Evolutionary conservation across 768 basidiomycete genomes (phyloP).

Genomic region (Trichaptum fuscoviolaceum): DNA sequence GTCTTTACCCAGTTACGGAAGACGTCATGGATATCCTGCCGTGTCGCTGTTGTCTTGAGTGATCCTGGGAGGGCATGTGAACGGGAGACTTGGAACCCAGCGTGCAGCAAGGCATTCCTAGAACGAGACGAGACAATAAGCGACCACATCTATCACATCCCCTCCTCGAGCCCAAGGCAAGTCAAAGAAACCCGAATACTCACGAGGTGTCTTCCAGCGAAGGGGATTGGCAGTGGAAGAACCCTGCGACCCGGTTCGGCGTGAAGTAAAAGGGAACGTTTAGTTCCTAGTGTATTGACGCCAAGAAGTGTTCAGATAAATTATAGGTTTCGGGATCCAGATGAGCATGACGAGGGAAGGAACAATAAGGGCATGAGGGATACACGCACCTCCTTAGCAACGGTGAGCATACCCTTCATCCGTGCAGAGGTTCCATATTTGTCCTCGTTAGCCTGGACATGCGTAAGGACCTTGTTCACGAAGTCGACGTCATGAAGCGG

Average conservation of each 20-base stretch:
- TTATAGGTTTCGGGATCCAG: background rate
- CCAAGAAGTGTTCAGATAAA: background rate
- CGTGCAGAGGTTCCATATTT: conserved; percentile 74
- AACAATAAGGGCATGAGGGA: background rate
- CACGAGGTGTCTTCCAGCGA: conserved; percentile 71
- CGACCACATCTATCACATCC: background rate
- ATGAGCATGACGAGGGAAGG: background rate
- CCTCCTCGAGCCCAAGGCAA: background rate
- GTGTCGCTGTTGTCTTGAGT: conserved; percentile 81
- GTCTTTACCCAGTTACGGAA: conserved; percentile 79
- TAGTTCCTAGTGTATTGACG: conserved; percentile 52
- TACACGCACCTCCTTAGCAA: conserved; percentile 70
- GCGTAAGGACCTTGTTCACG: conserved; percentile 65
- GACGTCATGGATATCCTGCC: conserved; percentile 70
- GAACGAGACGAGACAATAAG: background rate
- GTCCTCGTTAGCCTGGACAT: conserved; percentile 55
- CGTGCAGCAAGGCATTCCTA: conserved; percentile 88
- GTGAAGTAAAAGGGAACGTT: conserved; percentile 82
- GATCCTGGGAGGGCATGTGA: conserved; percentile 90
- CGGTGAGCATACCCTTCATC: conserved; percentile 94
- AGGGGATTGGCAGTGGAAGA: conserved; percentile 79
- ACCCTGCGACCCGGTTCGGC: conserved; percentile 69
- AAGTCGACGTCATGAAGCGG: conserved; percentile 77
- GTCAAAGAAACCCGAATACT: conserved; percentile 24
- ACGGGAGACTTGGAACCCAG: conserved; percentile 77